A percentile compares a stretch with the other conserved stretches of the same genome.
These are phyloP conservation scores for Paraphaeosphaeria sporulosa DNA, from an alignment of 2,329 filamentous ascomycete species.

Conservation along the genomic window DNA sequence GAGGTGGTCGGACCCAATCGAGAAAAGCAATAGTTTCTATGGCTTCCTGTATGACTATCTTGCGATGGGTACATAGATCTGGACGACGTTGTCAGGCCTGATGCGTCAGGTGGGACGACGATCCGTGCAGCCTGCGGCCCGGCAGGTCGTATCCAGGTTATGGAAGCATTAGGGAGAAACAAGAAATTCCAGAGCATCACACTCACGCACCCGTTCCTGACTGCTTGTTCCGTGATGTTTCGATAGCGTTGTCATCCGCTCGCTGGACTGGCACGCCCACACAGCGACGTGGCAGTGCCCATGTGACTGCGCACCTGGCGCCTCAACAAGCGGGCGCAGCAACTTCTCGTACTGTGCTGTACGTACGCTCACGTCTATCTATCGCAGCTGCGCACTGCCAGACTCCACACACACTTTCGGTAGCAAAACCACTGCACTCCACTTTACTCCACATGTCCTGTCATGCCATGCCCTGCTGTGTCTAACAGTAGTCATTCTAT, in stretches of 20 bases:
- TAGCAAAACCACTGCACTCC: background rate
- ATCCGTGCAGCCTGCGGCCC: background rate
- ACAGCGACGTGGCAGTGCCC: constrained; percentile 3
- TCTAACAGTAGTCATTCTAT: background rate
- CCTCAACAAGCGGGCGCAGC: constrained; percentile 8
- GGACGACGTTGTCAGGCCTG: constrained; percentile 1
- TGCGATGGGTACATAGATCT: constrained; percentile 11
- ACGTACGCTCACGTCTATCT: background rate
- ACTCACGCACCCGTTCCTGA: background rate
- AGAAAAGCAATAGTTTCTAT: constrained; percentile 14
- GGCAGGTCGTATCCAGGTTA: background rate
- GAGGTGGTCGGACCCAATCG: constrained; percentile 8
- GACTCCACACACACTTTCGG: background rate
- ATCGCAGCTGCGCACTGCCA: constrained; percentile 8
- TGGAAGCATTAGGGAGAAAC: background rate
- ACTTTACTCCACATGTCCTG: background rate
- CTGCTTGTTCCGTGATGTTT: constrained; percentile 4
- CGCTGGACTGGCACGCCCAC: background rate
- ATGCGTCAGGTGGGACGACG: background rate
- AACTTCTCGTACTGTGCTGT: background rate
- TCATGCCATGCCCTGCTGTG: background rate
- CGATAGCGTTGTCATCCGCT: constrained; percentile 11
- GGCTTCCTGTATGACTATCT: constrained; percentile 20
- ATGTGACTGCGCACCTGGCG: constrained; percentile 4
- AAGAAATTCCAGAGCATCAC: background rate